Percentiles rank a stretch among this genome's conserved stretches.
Evolutionary conservation across 495 filamentous ascomycete species (phyloP).

Genomic region (Apiosordaria backusii): DNA sequence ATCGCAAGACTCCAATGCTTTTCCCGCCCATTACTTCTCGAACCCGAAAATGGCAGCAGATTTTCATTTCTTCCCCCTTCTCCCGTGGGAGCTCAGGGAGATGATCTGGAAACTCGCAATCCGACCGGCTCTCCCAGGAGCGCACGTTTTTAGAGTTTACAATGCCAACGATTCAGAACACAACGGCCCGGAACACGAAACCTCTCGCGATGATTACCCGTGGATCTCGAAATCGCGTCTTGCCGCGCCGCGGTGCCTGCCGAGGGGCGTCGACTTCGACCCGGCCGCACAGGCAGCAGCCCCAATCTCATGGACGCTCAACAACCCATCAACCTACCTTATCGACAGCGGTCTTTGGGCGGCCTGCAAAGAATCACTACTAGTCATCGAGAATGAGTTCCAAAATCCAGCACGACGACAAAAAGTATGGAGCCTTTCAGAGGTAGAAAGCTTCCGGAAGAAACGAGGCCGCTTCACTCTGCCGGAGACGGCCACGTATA

Average conservation of each 20-base stretch:
- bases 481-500: too few relatives aligned
- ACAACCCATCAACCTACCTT: background rate
- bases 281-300: too few relatives aligned
- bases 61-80: background rate
- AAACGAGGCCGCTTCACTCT: too few relatives aligned
- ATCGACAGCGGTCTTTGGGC: background rate
- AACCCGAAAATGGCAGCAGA: background rate
- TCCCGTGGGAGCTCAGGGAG: background rate
- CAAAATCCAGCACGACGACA: background rate
- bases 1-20: too few relatives aligned
- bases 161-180: background rate
- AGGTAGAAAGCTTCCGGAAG: too few relatives aligned
- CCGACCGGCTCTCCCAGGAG: background rate
- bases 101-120: slow-evolving; percentile 1
- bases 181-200: background rate
- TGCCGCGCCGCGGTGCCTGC: background rate
- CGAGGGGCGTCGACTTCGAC: background rate
- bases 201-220: too few relatives aligned
- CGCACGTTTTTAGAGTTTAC: background rate
- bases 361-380: background rate
- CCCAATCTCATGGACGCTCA: too few relatives aligned
- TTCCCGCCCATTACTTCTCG: too few relatives aligned
- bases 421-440: too few relatives aligned
- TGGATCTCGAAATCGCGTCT: background rate
- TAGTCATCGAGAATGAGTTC: background rate